A percentile compares a stretch with the other conserved stretches of the same genome.
These are phyloP conservation scores for Sclerotinia subarctica DNA, from an alignment of 2,329 filamentous ascomycete species.

Conservation along the genomic window DNA sequence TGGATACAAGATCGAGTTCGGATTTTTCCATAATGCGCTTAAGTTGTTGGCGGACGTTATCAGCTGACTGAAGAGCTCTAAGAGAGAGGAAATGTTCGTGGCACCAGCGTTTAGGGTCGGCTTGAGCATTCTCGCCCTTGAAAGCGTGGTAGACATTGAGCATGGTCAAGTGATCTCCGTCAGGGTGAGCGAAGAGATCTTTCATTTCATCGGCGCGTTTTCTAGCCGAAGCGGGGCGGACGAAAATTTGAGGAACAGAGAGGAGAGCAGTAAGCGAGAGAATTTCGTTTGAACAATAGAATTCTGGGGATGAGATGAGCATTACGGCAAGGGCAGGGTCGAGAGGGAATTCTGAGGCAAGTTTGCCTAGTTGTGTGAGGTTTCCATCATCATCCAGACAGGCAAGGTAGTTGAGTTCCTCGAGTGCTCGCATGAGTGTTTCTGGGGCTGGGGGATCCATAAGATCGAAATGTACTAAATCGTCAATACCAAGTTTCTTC, in stretches of 20 bases:
- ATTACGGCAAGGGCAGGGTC: constrained; percentile 94
- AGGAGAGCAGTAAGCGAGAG: constrained; percentile 90
- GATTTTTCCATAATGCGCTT: constrained; percentile 96
- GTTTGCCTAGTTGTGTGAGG: constrained; percentile 76
- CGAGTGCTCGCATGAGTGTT: constrained; percentile 94
- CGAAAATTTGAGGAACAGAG: constrained; percentile 90
- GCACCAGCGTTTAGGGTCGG: constrained; percentile 85
- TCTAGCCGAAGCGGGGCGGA: constrained; percentile 78
- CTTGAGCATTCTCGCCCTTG: constrained; percentile 69
- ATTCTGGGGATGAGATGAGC: constrained; percentile 95
- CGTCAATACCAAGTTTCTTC: constrained; percentile 94
- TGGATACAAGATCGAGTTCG: constrained; percentile 80
- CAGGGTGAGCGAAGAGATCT: constrained; percentile 82
- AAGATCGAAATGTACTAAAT: constrained; percentile 95
- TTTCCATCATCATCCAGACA: constrained; percentile 96
- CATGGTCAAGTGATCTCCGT: constrained; percentile 93
- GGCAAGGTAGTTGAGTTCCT: constrained; percentile 95
- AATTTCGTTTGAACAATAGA: constrained; percentile 98
- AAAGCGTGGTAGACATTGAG: constrained; percentile 98
- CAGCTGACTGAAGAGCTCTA: constrained; percentile 84
- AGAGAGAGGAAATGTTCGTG: constrained; percentile 93
- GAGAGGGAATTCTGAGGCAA: constrained; percentile 92
- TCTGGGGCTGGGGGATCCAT: constrained; percentile 98
- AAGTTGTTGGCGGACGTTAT: constrained; percentile 89
- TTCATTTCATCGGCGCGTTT: constrained; percentile 99